A percentile compares a stretch with the other conserved stretches of the same genome.
These are phyloP conservation scores for Leavenworthia alabamica DNA, from an alignment of 345 rosid species.

Conservation along the genomic window DNA sequence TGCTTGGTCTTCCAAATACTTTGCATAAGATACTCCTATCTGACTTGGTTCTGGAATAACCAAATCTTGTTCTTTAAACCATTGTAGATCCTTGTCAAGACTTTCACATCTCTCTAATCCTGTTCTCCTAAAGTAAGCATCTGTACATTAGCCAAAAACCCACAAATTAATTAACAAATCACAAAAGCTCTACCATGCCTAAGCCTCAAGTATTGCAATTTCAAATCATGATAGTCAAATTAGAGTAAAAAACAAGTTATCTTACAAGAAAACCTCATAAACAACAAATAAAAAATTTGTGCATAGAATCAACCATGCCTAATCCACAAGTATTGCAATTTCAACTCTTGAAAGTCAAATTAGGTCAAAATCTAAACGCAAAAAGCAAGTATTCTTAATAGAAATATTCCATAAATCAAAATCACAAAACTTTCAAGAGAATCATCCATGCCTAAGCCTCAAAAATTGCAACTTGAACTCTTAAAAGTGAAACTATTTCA, in stretches of 20 bases:
- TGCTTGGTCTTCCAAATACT: slow-evolving; percentile 67
- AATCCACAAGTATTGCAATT: background rate
- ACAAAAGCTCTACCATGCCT: background rate
- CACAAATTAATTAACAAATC: background rate
- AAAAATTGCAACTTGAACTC: background rate
- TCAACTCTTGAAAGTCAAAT: background rate
- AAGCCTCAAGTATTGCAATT: background rate
- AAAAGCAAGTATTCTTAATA: background rate
- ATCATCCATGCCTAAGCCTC: background rate
- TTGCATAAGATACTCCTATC: slow-evolving; percentile 56
- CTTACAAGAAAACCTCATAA: slow-evolving; percentile 34
- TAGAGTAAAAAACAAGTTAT: background rate
- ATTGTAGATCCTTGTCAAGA: slow-evolving; percentile 62
- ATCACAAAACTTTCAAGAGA: background rate
- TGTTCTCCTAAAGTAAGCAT: slow-evolving; percentile 78
- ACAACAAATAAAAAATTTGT: background rate
- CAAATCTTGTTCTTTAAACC: slow-evolving; percentile 44
- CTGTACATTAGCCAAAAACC: slow-evolving; percentile 30
- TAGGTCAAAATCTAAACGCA: background rate
- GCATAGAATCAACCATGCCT: background rate
- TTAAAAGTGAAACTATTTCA: background rate
- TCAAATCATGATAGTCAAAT: background rate
- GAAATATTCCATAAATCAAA: background rate
- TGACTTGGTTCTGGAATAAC: slow-evolving; percentile 57
- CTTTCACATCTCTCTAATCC: slow-evolving; percentile 68